Evolutionary conservation across 495 filamentous ascomycete genomes (phyloP), one percentile per base, ranked within the genome.

Genomic region (Pyrenula aspistea): DNA sequence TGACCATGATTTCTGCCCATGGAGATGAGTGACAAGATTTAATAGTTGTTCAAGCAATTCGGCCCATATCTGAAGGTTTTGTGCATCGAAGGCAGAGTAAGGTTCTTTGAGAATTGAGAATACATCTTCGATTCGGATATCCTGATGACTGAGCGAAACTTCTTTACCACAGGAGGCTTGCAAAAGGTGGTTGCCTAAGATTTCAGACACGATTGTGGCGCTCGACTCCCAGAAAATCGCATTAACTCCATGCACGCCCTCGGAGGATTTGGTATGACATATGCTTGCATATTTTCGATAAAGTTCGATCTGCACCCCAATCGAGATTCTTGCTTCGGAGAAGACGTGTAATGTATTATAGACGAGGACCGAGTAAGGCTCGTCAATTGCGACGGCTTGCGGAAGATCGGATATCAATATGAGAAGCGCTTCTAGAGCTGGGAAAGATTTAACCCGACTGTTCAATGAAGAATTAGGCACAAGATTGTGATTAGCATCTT

Each of bases 301-400:
- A 49, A 75, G 61, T 22, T 74, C 73, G 20, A 81, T 68, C 42
- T 73, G 72, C 22, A 70, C 69, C 51, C 70, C 68, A 52, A 76
- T 67, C 0, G 75, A 69, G 2, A 62, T 66, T 58, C 67, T 81
- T 22, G 82, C 81, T 22, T 80, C 84, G 51, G 71, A 78, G 2
- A 73, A 67, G 19, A 71, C 69, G 62, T 74, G 68, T 31, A 78
- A 68, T 1, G 59, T 67, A 12, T 62, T 60, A 25, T 73, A 65
- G 22, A 76, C 60, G 2, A 75, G 56, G 2, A 25, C 55, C 10
- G 59, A 59, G 55, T 73, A 75, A 3, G 67, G 31, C 31, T 15
- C 31, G 15, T 42, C 31, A 15, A 42, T 42, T 15, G 31, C 4
- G 15, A 42, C 31, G 4, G 8, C 31, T 8, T 8, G 31, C 4